Evolutionary conservation across 2,329 filamentous ascomycete genomes (phyloP).

Genomic region (Neonectria ditissima): DNA sequence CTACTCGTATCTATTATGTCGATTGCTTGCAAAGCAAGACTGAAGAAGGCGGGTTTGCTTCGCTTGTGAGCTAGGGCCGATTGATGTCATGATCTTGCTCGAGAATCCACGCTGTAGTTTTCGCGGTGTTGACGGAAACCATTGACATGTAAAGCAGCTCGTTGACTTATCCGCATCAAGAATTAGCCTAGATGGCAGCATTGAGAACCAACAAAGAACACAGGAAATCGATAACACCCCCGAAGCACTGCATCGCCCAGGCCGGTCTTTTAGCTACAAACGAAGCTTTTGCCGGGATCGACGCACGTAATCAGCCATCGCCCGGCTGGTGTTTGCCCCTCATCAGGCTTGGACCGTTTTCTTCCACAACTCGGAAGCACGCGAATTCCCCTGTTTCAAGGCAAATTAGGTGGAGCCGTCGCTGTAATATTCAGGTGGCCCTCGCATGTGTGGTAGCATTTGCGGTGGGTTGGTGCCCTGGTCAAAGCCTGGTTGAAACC

Average conservation of each 20-base stretch:
- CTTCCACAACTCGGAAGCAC: slow-evolving; percentile 23
- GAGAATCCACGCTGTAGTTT: background rate
- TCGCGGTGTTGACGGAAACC: background rate
- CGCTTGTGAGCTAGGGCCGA: no score
- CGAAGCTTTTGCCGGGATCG: background rate
- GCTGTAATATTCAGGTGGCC: background rate
- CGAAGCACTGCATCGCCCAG: background rate
- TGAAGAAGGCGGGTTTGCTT: background rate
- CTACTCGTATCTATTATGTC: background rate
- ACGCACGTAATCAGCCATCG: background rate
- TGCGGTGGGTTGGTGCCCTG: background rate
- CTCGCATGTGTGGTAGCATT: background rate
- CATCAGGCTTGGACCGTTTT: slow-evolving; percentile 9
- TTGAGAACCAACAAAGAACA: background rate
- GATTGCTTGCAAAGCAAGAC: no score
- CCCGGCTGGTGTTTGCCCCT: background rate
- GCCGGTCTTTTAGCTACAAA: background rate
- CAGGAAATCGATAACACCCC: background rate
- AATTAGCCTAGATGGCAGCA: background rate
- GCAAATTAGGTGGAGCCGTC: background rate
- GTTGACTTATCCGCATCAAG: background rate
- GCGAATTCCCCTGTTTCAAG: slow-evolving; percentile 1
- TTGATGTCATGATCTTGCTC: background rate
- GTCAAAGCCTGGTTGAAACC: background rate
- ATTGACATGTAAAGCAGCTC: background rate